A percentile compares a stretch with the other conserved stretches of the same genome.
Evolutionary conservation across 495 filamentous ascomycete species (phyloP).

Genomic region (Penicillium taxi): DNA sequence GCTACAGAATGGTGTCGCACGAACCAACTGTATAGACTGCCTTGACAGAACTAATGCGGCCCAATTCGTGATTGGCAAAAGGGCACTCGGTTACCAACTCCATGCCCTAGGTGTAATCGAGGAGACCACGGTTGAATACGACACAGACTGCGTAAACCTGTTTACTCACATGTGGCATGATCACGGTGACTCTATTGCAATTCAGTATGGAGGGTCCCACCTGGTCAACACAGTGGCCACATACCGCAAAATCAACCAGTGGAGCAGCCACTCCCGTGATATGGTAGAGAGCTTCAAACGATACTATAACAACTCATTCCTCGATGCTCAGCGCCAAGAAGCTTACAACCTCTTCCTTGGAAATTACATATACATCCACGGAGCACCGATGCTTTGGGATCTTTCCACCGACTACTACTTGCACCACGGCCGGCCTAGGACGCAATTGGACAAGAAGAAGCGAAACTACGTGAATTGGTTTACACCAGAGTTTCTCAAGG

Average conservation of each 20-base stretch:
- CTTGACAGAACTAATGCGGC: conserved; percentile 94
- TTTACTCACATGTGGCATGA: conserved; percentile 96
- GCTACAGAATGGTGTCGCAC: conserved; percentile 86
- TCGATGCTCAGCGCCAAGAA: conserved; percentile 92
- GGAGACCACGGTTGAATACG: conserved; percentile 74
- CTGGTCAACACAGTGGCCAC: conserved; percentile 99
- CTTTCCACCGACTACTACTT: conserved; percentile 93
- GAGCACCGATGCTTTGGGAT: conserved; percentile 96
- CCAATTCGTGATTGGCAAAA: conserved; percentile 97
- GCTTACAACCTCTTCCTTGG: conserved; percentile 97
- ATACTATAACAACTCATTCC: conserved; percentile 98
- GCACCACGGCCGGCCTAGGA: conserved; percentile 76
- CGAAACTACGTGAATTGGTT: conserved; percentile 81
- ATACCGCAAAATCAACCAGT: conserved; percentile 97
- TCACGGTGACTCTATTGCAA: conserved; percentile 93
- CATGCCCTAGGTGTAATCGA: conserved; percentile 85
- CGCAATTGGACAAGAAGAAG: conserved; percentile 55
- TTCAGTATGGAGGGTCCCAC: conserved; percentile 96
- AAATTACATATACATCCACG: conserved; percentile 87
- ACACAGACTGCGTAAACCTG: conserved; percentile 89
- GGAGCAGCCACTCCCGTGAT: conserved; percentile 93
- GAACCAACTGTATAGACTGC: conserved; percentile 97
- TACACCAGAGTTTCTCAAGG: conserved; percentile 65
- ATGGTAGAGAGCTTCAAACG: conserved; percentile 99
- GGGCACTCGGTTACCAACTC: conserved; percentile 84